Base-by-base conservation (phyloP, 768 basidiomycete species). In the Boletus pseudo-olivaceus region DNA sequence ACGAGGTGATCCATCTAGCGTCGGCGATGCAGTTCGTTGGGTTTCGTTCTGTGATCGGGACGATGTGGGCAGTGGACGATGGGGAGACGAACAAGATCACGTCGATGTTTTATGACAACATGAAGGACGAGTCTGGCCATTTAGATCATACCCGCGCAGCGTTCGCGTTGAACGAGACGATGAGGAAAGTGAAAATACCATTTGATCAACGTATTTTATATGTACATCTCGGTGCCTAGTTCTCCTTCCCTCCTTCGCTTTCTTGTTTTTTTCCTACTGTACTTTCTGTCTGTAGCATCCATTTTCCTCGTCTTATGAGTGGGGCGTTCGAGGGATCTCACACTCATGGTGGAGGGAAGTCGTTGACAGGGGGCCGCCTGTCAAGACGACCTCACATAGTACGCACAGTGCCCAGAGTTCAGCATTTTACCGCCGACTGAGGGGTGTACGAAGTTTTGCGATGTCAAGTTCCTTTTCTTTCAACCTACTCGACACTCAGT, bases 61-160 rank as follows among this genome's bases (percentile, higher is more conserved):
- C 51, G 20, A 51, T 53, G 47, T 51, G 51, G 47, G 51, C 47
- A 1, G 49, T 39, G 11, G 51, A 53, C 14, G 35, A 51, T 7
- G 20, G 8, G 8, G 11, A 30, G 29, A 32, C 51, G 29, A 52
- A 30, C 15, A 39, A 30, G 37, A 26, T 53, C 37, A 23, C 49
- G 5, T 32, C 35, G 17, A 23, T 29, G 9, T 53, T 51, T n/a
- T 53, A 53, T 12, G 30, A 19, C 1, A 12, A 51, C 7, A 39
- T 53, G 20, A 38, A 32, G 37, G 29, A 51, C 17, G 51, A 51
- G 11, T 51, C 3, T 20, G 51, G 51, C 10, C 15, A 8, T n/a
- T 9, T 51, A 5, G 51, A 53, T 32, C 17, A 53, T 26, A 39
- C 51, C 37, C 51, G 54, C 6, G 51, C 48, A 5, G 48, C 51